Percentiles rank a stretch among this genome's conserved stretches.
Evolutionary conservation across 129 eudicot species (phyloP).

Genomic region (Flaveria brownii): DNA sequence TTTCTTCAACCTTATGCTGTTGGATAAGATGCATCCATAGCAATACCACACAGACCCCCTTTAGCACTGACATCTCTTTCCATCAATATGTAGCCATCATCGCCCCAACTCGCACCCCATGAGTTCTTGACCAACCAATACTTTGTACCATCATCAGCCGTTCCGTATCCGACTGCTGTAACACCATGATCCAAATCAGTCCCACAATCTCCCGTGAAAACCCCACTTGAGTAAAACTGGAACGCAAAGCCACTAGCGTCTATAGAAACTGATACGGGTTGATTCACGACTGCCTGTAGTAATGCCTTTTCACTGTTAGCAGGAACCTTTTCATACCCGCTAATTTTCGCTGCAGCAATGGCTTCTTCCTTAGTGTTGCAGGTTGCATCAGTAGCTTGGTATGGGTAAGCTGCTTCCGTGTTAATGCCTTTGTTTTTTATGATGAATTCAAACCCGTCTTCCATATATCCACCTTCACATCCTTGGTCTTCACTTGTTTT

Average conservation of each 20-base stretch:
- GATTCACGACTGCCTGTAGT: no score
- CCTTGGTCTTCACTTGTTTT: slow-evolving; percentile 54
- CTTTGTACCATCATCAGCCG: slow-evolving; percentile 41
- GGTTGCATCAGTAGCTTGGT: no score
- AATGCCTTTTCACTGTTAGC: no score
- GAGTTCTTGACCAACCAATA: slow-evolving; percentile 53
- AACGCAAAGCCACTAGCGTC: slow-evolving; percentile 8
- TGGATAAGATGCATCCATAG: slow-evolving; percentile 41
- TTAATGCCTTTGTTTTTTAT: no score
- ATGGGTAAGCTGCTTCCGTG: no score
- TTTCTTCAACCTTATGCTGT: slow-evolving; percentile 29
- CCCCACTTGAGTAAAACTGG: slow-evolving; percentile 22
- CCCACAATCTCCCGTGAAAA: slow-evolving; percentile 24
- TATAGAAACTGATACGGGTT: no score
- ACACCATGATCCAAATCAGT: slow-evolving; percentile 24
- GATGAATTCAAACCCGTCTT: slow-evolving; percentile 66
- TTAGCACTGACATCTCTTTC: slow-evolving; percentile 23
- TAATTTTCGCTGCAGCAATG: no score
- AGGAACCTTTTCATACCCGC: no score
- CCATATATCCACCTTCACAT: slow-evolving; percentile 82
- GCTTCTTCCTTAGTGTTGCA: no score
- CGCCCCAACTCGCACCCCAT: slow-evolving; percentile 44
- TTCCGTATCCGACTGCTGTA: slow-evolving; percentile 42
- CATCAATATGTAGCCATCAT: slow-evolving; percentile 38
- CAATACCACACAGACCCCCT: slow-evolving; percentile 39